Base-by-base conservation (phyloP, 2,329 filamentous ascomycete species). In the Fonsecaea nubica region DNA sequence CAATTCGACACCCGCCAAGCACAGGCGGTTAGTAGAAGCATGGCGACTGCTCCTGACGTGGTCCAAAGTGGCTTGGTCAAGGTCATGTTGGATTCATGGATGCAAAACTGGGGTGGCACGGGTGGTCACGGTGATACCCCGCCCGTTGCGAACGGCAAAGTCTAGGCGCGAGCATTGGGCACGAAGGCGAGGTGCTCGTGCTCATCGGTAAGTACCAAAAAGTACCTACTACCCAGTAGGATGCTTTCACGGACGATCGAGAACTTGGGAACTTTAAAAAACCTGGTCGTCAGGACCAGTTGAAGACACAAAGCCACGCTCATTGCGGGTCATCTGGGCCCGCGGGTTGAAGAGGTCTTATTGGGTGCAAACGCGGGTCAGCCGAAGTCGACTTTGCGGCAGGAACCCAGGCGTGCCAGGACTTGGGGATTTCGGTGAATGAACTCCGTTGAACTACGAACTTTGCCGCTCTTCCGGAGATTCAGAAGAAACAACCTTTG, bases 31-130 rank as follows among this genome's bases (percentile, higher is more conserved):
- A 59, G 62, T 10, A 15, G 8, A 45, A 59, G 55, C 21, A 64
- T 64, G 53, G 21, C 25, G 4, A 36, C 25, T 4, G 38, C 32
- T 13, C 61, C 61, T 18, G 25, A 48, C n/a, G 40, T 63, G n/a
- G 50, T 63, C 30, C 30, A 40, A 25, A 48, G 15, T n/a, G 61
- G 61, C 9, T 53, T 63, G 10, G 21, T 63, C 15, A 50, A 58
- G 52, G 33, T 18, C n/a, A 63, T 63, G 61, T 36, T 63, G 40
- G 13, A 45, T 50, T 40, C 38, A 21, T 63, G 61, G 61, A 57
- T 57, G 52, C 38, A 25, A 35, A 58, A 30, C 32, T 63, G 61
- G 61, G 54, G 35, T 15, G n/a, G 18, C 32, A 58, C 53, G 61
- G 54, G 35, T 15, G n/a, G 18, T 18, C 40, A 45, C 40, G 40